Conservation (phyloP, 2,329 filamentous ascomycete species). For the Beauveria sp. region DNA sequence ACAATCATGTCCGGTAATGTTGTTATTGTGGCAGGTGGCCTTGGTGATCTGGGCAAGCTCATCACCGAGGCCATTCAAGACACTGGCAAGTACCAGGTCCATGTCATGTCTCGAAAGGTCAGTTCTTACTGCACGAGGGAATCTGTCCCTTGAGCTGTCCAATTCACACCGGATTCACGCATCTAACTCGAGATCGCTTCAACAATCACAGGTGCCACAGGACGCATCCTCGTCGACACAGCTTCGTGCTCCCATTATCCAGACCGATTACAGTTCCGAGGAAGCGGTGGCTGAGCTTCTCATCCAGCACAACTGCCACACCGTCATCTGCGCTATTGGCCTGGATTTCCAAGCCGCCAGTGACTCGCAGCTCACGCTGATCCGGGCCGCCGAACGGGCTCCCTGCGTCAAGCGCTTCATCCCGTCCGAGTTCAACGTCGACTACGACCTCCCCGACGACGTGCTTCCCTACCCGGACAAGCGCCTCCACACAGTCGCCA, state of each 20-base stretch:
- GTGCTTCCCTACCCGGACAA: conserved; percentile 27
- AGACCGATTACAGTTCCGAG: conserved; percentile 22
- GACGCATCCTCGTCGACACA: neutral
- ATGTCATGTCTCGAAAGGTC: conserved; percentile 35
- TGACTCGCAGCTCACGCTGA: conserved; percentile 25
- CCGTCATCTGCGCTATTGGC: conserved; percentile 26
- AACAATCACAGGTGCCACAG: neutral
- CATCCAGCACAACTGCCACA: conserved; percentile 17
- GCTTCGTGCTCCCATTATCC: conserved; percentile 15
- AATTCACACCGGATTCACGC: neutral
- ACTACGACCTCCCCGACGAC: conserved; percentile 26
- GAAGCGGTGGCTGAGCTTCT: conserved; percentile 17
- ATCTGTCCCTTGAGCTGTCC: neutral
- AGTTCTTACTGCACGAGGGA: conserved; percentile 16
- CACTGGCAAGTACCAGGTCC: conserved; percentile 29
- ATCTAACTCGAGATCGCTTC: neutral
- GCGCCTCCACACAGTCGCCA: conserved; percentile 20
- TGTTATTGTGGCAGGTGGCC: conserved; percentile 40
- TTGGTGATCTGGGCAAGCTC: conserved; percentile 36
- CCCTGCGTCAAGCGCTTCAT: conserved; percentile 26
- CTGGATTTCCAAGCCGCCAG: conserved; percentile 23
- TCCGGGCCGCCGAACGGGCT: conserved; percentile 24
- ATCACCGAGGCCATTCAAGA: conserved; percentile 35
- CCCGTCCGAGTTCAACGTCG: conserved; percentile 31
- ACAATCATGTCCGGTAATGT: conserved; percentile 19